Percentiles rank a stretch among this genome's conserved stretches.
phyloP scores from a whole-genome alignment of 148 eudicot species.

The Tetragonia tetragonoides region DNA sequence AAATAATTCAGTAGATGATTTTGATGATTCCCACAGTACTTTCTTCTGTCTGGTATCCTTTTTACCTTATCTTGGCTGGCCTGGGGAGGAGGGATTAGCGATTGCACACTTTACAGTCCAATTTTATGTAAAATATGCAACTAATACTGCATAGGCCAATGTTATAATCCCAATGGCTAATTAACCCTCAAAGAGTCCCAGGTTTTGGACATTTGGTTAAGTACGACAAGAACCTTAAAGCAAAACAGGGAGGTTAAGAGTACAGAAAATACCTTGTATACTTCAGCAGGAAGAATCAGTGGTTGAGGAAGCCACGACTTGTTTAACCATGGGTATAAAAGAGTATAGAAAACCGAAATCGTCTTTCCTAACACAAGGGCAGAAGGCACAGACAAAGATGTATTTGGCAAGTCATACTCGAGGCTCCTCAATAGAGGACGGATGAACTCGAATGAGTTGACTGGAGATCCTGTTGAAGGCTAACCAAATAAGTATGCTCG shows the following conservation, averaged over 20 bases:
- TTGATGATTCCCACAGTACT: too few relatives aligned
- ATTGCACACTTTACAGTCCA: not conserved
- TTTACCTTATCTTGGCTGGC: too few relatives aligned
- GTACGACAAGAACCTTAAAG: not conserved
- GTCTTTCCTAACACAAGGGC: constrained; percentile 62
- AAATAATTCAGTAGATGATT: too few relatives aligned
- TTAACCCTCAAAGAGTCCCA: too few relatives aligned
- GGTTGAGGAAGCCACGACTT: constrained; percentile 87
- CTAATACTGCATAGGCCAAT: too few relatives aligned
- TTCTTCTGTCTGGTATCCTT: too few relatives aligned
- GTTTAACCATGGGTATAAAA: constrained; percentile 76
- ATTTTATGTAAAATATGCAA: not conserved
- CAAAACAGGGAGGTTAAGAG: not conserved
- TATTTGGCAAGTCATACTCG: constrained; percentile 68
- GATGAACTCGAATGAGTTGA: constrained; percentile 75
- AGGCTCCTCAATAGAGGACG: constrained; percentile 65
- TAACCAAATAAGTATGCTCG: not conserved
- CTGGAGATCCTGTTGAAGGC: constrained; percentile 60
- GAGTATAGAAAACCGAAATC: constrained; percentile 50
- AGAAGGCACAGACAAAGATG: constrained; percentile 51
- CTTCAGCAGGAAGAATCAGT: constrained; percentile 86
- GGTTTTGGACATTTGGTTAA: not conserved
- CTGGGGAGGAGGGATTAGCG: too few relatives aligned
- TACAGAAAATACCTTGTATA: constrained; percentile 53
- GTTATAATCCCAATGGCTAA: too few relatives aligned